Percentiles rank a stretch among this genome's conserved stretches.
These are phyloP conservation scores for Nepenthes mirabilis DNA, from an alignment of 148 eudicot genomes.

Conservation along the genomic window DNA sequence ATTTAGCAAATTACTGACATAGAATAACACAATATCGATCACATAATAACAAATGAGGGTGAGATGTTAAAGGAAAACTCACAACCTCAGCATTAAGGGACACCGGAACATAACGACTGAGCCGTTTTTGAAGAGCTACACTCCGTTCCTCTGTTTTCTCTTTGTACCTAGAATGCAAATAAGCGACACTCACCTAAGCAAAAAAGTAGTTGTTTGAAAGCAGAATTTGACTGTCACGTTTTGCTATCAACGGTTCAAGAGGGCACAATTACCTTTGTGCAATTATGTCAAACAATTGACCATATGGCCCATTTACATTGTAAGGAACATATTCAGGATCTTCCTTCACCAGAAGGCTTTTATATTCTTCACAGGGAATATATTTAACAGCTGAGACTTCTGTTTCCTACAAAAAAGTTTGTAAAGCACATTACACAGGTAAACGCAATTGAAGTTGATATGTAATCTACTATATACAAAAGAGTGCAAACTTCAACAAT, in stretches of 20 bases:
- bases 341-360: constrained; percentile 44
- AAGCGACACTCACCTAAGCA: background rate
- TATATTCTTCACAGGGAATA: constrained; percentile 60
- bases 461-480: background rate
- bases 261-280: constrained; percentile 35
- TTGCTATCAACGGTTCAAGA: too few species aligned
- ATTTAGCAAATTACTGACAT: too few species aligned
- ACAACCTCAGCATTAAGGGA: constrained; percentile 70
- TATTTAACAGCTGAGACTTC: constrained; percentile 97
- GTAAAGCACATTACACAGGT: background rate
- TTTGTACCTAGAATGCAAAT: constrained; percentile 42
- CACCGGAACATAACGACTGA: constrained; percentile 64
- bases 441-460: background rate
- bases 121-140: constrained; percentile 57
- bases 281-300: constrained; percentile 61
- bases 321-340: constrained; percentile 77
- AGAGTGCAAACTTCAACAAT: background rate
- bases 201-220: background rate
- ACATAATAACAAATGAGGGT: background rate
- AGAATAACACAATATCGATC: background rate
- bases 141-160: constrained; percentile 44
- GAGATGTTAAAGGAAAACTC: constrained; percentile 6
- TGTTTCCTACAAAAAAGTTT: constrained; percentile 44
- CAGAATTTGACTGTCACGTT: background rate
- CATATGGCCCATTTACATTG: constrained; percentile 61